Evolutionary conservation across 2,329 filamentous ascomycete species (phyloP), one percentile per base, ranked within the genome.

Genomic region (Botrytis cinerea): DNA sequence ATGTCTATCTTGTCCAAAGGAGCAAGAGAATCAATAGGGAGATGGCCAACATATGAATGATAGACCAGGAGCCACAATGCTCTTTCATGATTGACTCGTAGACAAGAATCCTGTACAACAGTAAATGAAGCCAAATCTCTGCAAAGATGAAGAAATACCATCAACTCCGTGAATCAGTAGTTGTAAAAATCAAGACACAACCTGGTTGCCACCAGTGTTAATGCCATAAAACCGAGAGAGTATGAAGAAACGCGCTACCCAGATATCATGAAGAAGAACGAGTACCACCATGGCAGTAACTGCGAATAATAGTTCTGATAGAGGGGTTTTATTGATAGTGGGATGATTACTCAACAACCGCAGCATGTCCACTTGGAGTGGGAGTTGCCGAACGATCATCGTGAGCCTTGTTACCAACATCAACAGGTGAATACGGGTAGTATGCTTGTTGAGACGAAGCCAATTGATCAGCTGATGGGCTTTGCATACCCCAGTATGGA

Each of bases 311-410:
- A 20, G 7, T 57, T 43, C 48, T 32, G 66, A 57, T n/a, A 69
- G n/a, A 22, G 14, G 25, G 46, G 4, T 54, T 51, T 77, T 54
- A 76, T 59, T 75, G 62, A 62, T 74, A 74, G 61, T 75, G 74
- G 61, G 73, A 62, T 35, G 73, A 70, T n/a, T 63, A 67, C 51
- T 78, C 76, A 45, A 51, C 63, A 70, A 70, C 66, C 38, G 74
- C 20, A 68, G 64, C 72, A 62, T 77, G 74, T 20, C 76, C 75
- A 74, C 68, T 74, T 66, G 77, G 76, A 40, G 77, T 80, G 51
- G 78, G 78, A 45, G 78, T 78, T 32, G 73, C 61, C 10, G 78
- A 78, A 16, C 78, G 77, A 46, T 78, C 78, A 40, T 78, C 76
- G 5, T 76, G 74, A 60, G 28, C 63, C 63, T 59, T 60, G 40